Conservation (phyloP, 1,284 basidiomycete species). For the Ustilago loliicola region DNA sequence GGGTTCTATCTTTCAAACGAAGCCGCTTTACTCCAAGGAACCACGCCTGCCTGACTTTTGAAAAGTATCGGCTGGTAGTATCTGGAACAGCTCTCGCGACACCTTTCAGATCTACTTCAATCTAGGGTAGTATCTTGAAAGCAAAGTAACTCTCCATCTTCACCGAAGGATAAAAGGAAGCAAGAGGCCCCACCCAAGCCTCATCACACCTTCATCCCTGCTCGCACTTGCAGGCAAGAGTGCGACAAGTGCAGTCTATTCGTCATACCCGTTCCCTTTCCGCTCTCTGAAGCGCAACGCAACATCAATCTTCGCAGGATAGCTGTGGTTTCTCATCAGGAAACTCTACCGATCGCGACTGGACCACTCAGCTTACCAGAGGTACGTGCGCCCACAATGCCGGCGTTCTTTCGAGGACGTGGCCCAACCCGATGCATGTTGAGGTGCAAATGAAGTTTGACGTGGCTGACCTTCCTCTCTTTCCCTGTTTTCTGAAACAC, state of each 20-base stretch:
- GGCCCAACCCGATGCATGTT: not conserved
- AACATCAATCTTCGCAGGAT: not conserved
- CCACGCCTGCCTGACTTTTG: slow-evolving; percentile 6
- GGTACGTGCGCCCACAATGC: not conserved
- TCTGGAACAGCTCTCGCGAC: not conserved
- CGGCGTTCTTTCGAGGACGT: not conserved
- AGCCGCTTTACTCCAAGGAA: not conserved
- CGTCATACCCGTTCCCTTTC: not conserved
- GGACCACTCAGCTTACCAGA: not conserved
- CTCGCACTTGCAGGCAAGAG: slow-evolving; percentile 26
- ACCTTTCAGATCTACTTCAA: not conserved
- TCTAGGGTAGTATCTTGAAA: not conserved
- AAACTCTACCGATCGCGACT: not conserved
- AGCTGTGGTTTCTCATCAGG: not conserved
- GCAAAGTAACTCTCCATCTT: not conserved
- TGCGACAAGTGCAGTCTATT: not conserved
- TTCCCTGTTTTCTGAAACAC: not conserved
- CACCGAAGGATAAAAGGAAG: not conserved
- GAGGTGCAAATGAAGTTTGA: slow-evolving; percentile 18
- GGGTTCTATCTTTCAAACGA: slow-evolving; percentile 6
- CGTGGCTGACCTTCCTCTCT: slow-evolving; percentile 20
- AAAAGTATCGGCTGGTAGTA: slow-evolving; percentile 10
- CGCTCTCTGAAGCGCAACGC: too few species aligned
- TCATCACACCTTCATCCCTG: not conserved
- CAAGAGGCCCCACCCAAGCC: slow-evolving; percentile 1